A percentile compares a stretch with the other conserved stretches of the same genome.
phyloP scores from a whole-genome alignment of 1,284 basidiomycete genomes.

The Puccinia hordei region DNA sequence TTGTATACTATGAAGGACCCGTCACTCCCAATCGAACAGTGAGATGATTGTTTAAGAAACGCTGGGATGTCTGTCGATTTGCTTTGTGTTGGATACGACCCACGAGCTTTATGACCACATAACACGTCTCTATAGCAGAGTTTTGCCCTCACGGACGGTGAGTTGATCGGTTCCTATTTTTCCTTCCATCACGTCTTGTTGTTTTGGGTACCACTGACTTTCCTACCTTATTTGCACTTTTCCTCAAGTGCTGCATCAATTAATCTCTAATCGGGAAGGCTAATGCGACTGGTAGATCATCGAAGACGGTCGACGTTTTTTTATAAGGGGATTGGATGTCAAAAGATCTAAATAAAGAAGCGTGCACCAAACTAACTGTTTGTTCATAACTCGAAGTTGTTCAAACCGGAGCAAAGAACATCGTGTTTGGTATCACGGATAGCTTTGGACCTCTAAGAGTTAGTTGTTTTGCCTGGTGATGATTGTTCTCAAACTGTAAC shows the following conservation, averaged over 20 bases:
- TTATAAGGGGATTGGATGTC: conserved; percentile 98
- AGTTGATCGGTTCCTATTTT: too few species aligned
- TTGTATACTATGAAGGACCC: too few species aligned
- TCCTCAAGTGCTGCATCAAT: background rate
- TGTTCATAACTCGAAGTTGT: conserved; percentile 97
- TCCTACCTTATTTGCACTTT: background rate
- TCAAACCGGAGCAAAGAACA: conserved; percentile 98
- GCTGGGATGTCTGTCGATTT: too few species aligned
- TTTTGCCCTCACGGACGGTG: too few species aligned
- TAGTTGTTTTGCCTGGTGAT: background rate
- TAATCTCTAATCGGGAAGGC: conserved; percentile 65
- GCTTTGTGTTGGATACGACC: too few species aligned
- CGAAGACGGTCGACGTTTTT: conserved; percentile 98
- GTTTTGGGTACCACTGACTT: background rate
- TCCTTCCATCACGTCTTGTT: background rate
- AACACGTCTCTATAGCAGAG: conserved; percentile 88
- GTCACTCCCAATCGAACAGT: too few species aligned
- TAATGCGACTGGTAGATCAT: conserved; percentile 93
- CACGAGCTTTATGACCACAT: conserved; percentile 55
- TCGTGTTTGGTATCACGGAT: conserved; percentile 95
- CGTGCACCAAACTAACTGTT: conserved; percentile 90
- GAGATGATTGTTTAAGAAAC: too few species aligned
- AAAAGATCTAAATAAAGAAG: conserved; percentile 81
- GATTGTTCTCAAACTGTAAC: conserved; percentile 16
- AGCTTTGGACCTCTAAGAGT: background rate